Evolutionary conservation across 768 basidiomycete genomes (phyloP).

Genomic region (Melanogaster broomeanus): DNA sequence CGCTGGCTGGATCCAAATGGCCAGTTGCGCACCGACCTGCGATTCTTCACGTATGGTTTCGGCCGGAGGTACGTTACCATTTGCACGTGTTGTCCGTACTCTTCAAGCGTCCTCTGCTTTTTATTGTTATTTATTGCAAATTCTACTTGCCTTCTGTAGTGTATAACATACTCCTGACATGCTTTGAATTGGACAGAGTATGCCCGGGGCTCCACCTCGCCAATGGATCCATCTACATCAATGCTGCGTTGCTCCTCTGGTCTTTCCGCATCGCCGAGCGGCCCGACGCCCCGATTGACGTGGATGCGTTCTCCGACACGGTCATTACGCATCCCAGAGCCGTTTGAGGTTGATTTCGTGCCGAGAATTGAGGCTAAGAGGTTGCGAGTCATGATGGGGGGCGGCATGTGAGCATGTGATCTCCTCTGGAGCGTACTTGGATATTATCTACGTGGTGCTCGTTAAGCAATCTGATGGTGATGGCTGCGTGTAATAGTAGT

Average conservation of each 20-base stretch:
- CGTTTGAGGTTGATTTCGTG: constrained; percentile 57
- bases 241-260: constrained; percentile 61
- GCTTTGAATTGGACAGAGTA: constrained; percentile 35
- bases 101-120: too few relatives aligned
- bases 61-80: constrained; percentile 34
- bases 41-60: constrained; percentile 51
- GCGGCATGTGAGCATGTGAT: too few relatives aligned
- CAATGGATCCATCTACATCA: constrained; percentile 55
- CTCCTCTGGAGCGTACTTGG: too few relatives aligned
- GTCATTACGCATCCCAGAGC: constrained; percentile 58
- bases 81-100: too few relatives aligned
- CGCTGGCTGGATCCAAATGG: constrained; percentile 49
- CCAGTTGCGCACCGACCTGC: constrained; percentile 45
- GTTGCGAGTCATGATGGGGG: constrained; percentile 15
- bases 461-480: too few relatives aligned
- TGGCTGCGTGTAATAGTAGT: too few relatives aligned
- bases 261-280: constrained; percentile 55
- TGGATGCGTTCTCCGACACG: constrained; percentile 54
- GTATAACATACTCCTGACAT: too few relatives aligned
- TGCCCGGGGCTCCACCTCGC: constrained; percentile 59
- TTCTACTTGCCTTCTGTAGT: too few relatives aligned
- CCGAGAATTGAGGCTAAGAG: constrained; percentile 35
- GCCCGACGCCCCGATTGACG: constrained; percentile 53
- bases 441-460: too few relatives aligned
- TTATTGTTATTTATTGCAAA: too few relatives aligned